These are phyloP conservation scores for Cyberlindnera bimundalis DNA, from an alignment of 805 yeast species.

Conservation along the genomic window DNA sequence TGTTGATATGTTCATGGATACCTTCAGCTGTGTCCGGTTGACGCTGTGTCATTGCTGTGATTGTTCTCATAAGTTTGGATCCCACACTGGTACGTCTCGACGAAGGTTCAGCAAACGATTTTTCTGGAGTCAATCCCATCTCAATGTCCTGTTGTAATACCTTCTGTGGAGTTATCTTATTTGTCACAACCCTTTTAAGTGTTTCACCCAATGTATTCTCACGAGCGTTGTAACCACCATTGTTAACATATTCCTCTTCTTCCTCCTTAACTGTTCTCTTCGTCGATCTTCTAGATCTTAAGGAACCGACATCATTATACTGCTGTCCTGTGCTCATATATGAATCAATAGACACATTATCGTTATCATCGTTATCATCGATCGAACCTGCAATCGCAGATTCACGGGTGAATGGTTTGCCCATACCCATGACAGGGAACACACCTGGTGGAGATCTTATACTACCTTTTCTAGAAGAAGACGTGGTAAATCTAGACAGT, in stretches of 20 bases:
- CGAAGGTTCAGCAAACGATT: slow-evolving; percentile 1
- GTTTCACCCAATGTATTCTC: slow-evolving; percentile 34
- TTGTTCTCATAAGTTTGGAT: slow-evolving; percentile 17
- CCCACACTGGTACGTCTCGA: slow-evolving; percentile 5
- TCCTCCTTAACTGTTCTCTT: slow-evolving; percentile 26
- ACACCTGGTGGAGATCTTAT: slow-evolving; percentile 68
- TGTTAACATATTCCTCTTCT: slow-evolving; percentile 25
- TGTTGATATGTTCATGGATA: slow-evolving; percentile 31
- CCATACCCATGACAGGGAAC: slow-evolving; percentile 80
- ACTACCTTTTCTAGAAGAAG: background rate
- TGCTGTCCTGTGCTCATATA: slow-evolving; percentile 5
- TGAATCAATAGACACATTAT: slow-evolving; percentile 11
- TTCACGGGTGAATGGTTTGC: slow-evolving; percentile 55
- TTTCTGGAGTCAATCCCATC: slow-evolving; percentile 10
- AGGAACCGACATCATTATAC: slow-evolving; percentile 1
- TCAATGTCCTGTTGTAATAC: slow-evolving; percentile 14
- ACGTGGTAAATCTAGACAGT: slow-evolving; percentile 10
- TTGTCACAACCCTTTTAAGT: slow-evolving; percentile 29
- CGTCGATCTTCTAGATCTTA: slow-evolving; percentile 9
- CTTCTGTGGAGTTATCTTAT: background rate
- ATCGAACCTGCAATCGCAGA: slow-evolving; percentile 47
- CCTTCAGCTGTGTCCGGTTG: slow-evolving; percentile 28
- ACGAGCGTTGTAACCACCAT: slow-evolving; percentile 31
- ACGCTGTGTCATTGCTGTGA: slow-evolving; percentile 22
- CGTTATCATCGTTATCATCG: slow-evolving; percentile 11